Evolutionary conservation across 164 flowering plant genomes (phyloP).

Genomic region (Macadamia tetraphylla): DNA sequence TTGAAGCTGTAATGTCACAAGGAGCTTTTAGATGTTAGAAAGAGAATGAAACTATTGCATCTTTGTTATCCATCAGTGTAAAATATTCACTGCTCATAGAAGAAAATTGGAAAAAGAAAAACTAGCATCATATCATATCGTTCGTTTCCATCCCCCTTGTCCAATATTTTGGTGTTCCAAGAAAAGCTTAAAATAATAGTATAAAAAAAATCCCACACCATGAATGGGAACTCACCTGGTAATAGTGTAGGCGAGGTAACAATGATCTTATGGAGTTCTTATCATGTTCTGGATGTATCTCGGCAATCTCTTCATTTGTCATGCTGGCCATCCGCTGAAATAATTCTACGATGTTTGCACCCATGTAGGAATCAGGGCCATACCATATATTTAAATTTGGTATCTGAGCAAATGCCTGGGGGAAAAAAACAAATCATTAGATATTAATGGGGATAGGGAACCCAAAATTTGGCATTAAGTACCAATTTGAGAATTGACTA

Average conservation of each 20-base stretch:
- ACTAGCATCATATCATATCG: too few relatives aligned
- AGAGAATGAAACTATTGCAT: neutral
- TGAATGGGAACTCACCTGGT: slow-evolving; percentile 45
- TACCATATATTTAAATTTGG: slow-evolving; percentile 73
- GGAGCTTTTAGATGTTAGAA: neutral
- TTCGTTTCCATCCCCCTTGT: too few relatives aligned
- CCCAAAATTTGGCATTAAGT: neutral
- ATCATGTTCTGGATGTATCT: slow-evolving; percentile 72
- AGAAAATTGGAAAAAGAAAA: too few relatives aligned
- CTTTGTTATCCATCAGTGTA: too few relatives aligned
- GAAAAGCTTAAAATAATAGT: too few relatives aligned
- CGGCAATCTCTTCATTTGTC: slow-evolving; percentile 89
- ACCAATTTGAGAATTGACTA: neutral
- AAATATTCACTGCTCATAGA: too few relatives aligned
- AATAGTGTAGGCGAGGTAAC: slow-evolving; percentile 77
- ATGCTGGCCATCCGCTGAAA: slow-evolving; percentile 80
- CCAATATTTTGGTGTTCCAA: too few relatives aligned
- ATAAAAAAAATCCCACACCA: neutral
- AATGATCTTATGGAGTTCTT: slow-evolving; percentile 63
- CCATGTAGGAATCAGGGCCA: slow-evolving; percentile 99
- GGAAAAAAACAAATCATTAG: slow-evolving; percentile 5
- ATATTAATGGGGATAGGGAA: too few relatives aligned
- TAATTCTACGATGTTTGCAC: slow-evolving; percentile 81
- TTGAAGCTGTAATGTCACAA: neutral
- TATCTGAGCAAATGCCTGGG: slow-evolving; percentile 87